Evolutionary conservation across 441 rosid genomes (phyloP).

Genomic region (Hura crepitans): DNA sequence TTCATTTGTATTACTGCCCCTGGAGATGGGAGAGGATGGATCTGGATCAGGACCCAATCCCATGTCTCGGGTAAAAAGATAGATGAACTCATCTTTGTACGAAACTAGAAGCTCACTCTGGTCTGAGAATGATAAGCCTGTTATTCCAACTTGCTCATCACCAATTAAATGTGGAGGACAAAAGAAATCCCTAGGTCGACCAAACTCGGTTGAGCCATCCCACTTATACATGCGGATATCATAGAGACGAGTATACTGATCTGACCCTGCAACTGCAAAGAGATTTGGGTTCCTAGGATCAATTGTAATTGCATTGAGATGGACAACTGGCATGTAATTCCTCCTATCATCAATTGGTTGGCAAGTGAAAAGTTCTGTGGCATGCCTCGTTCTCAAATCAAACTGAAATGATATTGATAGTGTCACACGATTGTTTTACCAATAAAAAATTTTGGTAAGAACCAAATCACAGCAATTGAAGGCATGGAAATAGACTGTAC

Average conservation of each 20-base stretch:
- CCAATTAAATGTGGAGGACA: slow-evolving; percentile 73
- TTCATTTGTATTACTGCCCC: slow-evolving; percentile 31
- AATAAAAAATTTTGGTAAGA: neutral
- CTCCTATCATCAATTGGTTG: slow-evolving; percentile 32
- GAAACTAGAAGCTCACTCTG: slow-evolving; percentile 86
- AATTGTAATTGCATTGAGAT: slow-evolving; percentile 68
- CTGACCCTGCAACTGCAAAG: slow-evolving; percentile 77
- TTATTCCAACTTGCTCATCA: slow-evolving; percentile 54
- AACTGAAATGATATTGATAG: slow-evolving; percentile 47
- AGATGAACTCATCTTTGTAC: slow-evolving; percentile 63
- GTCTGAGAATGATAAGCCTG: slow-evolving; percentile 84
- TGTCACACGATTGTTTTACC: slow-evolving; percentile 6
- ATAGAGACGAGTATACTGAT: slow-evolving; percentile 73
- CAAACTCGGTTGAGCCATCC: slow-evolving; percentile 51
- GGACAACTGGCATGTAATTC: slow-evolving; percentile 33
- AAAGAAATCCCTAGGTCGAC: slow-evolving; percentile 53
- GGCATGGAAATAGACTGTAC: slow-evolving; percentile 6
- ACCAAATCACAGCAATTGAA: neutral
- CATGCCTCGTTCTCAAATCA: slow-evolving; percentile 64
- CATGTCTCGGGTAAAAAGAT: slow-evolving; percentile 65
- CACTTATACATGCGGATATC: slow-evolving; percentile 68
- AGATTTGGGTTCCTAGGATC: slow-evolving; percentile 80
- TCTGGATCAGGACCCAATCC: slow-evolving; percentile 64
- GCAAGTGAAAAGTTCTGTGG: slow-evolving; percentile 77
- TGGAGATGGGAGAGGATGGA: slow-evolving; percentile 37